Evolutionary conservation across 768 basidiomycete species (phyloP), one percentile per base, ranked within the genome.

Genomic region (Phaeotremella skinneri): DNA sequence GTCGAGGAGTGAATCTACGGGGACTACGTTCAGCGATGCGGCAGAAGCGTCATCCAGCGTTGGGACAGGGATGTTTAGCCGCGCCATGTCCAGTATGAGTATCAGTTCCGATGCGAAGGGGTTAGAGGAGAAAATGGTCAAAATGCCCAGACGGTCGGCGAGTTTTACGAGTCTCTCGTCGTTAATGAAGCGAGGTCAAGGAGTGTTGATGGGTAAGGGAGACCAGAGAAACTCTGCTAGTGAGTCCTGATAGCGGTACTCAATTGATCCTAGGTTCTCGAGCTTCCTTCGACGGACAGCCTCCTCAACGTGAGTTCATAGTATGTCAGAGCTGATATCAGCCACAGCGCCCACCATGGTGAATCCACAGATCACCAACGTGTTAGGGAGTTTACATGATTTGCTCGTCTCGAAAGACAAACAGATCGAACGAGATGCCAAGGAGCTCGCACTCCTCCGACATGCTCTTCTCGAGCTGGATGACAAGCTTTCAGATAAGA

Each of bases 381-480:
- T 72, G 34, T 53, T 72, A 4, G 67, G 65, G 11, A 67, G 64
- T 2, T 55, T 72, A 26, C 70, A 72, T 21, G 70, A 72, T 52
- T 63, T 72, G 4, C 58, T 72, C 3, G 53, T 66, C 17, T 61
- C 62, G 25, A 72, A 72, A 55, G 70, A 72, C 47, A 66, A 68
- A 32, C 70, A 72, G 56, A 72, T 72, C 34, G 70, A 72, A 52
- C 49, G 67, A 21, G 70, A 72, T 49, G 70, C 70, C n/a, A 55
- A 65, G 17, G 70, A 72, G 58, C 52, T 72, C 2, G 70, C 67
- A 16, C 45, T 72, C 2, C 67, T 72, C 27, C 62, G 70, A 6
- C 65, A 66, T 41, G 68, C 70, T 6, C 45, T 72, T 4, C 43
- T 72, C 29, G 70, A 72, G 53, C 64, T 72, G 70, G 67, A 72